Conservation (phyloP, 2,329 filamentous ascomycete genomes). For the Xylaria sp. region DNA sequence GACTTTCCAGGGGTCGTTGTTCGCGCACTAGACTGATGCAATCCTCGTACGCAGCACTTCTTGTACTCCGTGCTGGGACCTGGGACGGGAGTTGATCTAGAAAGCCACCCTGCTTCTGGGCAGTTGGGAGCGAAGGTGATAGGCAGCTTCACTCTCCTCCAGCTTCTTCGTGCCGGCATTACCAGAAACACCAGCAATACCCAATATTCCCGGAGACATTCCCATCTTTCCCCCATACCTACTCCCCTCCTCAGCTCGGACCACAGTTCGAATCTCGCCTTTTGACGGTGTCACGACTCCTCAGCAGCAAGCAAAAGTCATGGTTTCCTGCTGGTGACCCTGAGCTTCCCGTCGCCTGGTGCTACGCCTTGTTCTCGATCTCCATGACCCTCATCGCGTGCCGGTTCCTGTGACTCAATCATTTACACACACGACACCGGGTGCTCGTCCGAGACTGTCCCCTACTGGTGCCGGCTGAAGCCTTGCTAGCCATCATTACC, state of each 20-base stretch:
- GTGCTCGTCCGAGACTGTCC: background rate
- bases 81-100: slow-evolving; percentile 1
- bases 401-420: slow-evolving; percentile 5
- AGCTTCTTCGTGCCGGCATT: background rate
- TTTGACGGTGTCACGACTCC: slow-evolving; percentile 1
- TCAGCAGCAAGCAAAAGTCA: background rate
- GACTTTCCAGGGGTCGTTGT: slow-evolving; percentile 11
- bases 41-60: too few relatives aligned
- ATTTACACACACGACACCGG: background rate
- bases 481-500: slow-evolving; percentile 8
- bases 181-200: background rate
- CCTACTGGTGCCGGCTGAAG: slow-evolving; percentile 3
- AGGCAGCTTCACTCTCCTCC: background rate
- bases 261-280: slow-evolving; percentile 2
- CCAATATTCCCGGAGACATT: background rate
- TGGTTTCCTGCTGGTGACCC: background rate
- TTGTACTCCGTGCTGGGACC: too few relatives aligned
- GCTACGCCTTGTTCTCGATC: slow-evolving; percentile 7
- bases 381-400: slow-evolving; percentile 15
- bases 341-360: slow-evolving; percentile 1
- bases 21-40: background rate
- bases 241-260: background rate
- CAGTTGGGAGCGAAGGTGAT: background rate
- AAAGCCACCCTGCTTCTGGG: background rate
- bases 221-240: background rate